Evolutionary conservation across 2,329 filamentous ascomycete species (phyloP).

Genomic region (Aspergillus eucalypticola): DNA sequence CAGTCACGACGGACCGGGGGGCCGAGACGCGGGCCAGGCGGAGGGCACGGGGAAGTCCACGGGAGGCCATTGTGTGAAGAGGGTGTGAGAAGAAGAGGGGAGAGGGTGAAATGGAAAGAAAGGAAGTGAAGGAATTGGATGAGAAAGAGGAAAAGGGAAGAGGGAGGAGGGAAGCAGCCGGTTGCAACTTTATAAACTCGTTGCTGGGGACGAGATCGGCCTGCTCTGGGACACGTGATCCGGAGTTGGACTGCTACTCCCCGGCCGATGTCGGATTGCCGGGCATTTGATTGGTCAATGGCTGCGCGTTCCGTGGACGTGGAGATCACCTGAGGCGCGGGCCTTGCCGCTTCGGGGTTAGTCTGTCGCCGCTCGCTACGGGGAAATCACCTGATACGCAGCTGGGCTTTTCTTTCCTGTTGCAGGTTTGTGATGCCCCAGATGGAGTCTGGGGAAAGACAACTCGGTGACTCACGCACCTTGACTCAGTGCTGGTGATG

Average conservation of each 20-base stretch:
- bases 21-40: conserved; percentile 59
- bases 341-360: neutral
- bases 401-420: too few relatives aligned
- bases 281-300: conserved; percentile 3
- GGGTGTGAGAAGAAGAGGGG: conserved; percentile 16
- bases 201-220: conserved; percentile 15
- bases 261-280: conserved; percentile 29
- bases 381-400: neutral
- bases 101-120: conserved; percentile 13
- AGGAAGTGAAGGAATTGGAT: conserved; percentile 15
- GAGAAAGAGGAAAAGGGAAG: conserved; percentile 10
- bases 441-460: too few relatives aligned
- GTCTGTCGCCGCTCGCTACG: neutral
- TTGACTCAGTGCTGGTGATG: too few relatives aligned
- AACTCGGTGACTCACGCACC: too few relatives aligned
- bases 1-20: conserved; percentile 59
- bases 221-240: conserved; percentile 22
- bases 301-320: neutral
- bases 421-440: too few relatives aligned
- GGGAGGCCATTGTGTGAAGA: conserved; percentile 47
- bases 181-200: conserved; percentile 21
- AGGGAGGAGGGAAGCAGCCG: conserved; percentile 11
- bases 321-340: neutral
- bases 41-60: conserved; percentile 57
- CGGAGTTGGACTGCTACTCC: conserved; percentile 32